Base-by-base conservation (phyloP, 2,329 filamentous ascomycete genomes). In the Calonectria pauciramosa region DNA sequence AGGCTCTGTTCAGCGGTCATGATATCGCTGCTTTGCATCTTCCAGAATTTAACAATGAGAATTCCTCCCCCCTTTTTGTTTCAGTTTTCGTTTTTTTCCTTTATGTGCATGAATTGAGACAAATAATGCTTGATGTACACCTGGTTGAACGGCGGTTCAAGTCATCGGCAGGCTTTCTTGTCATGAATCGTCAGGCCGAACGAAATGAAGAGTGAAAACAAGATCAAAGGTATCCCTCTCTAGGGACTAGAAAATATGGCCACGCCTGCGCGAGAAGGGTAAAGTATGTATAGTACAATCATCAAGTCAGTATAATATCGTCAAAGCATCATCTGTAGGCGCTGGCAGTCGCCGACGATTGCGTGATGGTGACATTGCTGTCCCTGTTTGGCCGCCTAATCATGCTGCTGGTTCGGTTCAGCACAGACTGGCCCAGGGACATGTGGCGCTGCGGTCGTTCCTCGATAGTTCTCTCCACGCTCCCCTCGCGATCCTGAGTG, bases 391-490 rank as follows among this genome's bases (percentile, higher is more conserved):
- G 82, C 68, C 86, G 81, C 77, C 87, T 83, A 75, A 84, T 87
- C 69, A 90, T 81, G 78, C 88, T 91, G 74, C 85, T 85, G 7
- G 86, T 84, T 71, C 90, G 86, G 72, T 83, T 85, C 44, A 89
- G 81, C 73, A 87, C 81, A 18, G 83, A 83, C 68, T 87, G 87
- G 18, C 86, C 85, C 32, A 89, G 81, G 1, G 89, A 87, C 70
- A 87, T 84, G 47, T 88, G 87, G 23, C 89, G 85, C 74, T 81
- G 78, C 26, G 56, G 74, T 30, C 81, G 78, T 28, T 82, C 80
- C 66, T 82, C 83, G 16, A 71, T 73, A 14, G 77, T 68, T 64
- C 75, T 79, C 59, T 82, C 80, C 54, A 64, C 68, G 41, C 79
- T 85, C 49, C 78, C 79, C 16, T 88, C 87, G 23, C 86, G 85